A percentile compares a stretch with the other conserved stretches of the same genome.
phyloP scores from a whole-genome alignment of 352 stramenopile species.

The Phytophthora pluvialis region DNA sequence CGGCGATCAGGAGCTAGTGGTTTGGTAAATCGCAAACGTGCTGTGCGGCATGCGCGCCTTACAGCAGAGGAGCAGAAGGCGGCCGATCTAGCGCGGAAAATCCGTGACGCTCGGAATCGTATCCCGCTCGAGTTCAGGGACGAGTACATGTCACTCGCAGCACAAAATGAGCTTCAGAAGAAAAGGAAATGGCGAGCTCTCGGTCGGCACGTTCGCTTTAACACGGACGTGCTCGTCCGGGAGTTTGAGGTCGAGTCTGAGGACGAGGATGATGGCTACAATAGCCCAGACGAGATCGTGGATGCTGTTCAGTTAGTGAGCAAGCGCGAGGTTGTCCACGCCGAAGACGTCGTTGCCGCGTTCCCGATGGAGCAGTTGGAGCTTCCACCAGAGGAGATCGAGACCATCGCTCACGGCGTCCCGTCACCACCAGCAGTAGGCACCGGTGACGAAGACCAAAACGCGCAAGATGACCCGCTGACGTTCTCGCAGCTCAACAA shows the following conservation, averaged over 20 bases:
- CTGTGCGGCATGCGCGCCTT: conserved; percentile 51
- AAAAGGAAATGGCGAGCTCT: conserved; percentile 41
- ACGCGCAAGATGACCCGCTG: conserved; percentile 31
- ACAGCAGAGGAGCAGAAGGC: conserved; percentile 50
- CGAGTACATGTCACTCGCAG: conserved; percentile 40
- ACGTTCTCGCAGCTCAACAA: conserved; percentile 45
- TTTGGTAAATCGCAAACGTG: conserved; percentile 52
- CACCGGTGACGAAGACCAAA: conserved; percentile 5
- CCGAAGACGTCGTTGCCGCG: conserved; percentile 39
- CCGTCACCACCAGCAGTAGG: conserved; percentile 12
- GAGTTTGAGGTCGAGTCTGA: conserved; percentile 73
- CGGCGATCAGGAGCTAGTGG: conserved; percentile 42
- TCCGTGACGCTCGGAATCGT: conserved; percentile 56
- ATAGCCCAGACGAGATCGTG: conserved; percentile 51
- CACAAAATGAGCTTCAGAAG: conserved; percentile 40
- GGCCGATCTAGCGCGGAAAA: conserved; percentile 48
- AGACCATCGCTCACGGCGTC: conserved; percentile 14
- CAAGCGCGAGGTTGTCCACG: conserved; percentile 43
- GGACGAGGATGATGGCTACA: conserved; percentile 48
- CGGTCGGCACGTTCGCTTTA: conserved; percentile 52
- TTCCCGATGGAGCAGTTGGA: conserved; percentile 40
- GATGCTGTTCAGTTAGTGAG: conserved; percentile 50
- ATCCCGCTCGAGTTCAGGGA: conserved; percentile 68
- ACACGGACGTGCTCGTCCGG: conserved; percentile 45
- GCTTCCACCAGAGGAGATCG: conserved; percentile 15